A percentile compares a stretch with the other conserved stretches of the same genome.
phyloP scores from a whole-genome alignment of 345 rosid genomes.

The Populus nigra region DNA sequence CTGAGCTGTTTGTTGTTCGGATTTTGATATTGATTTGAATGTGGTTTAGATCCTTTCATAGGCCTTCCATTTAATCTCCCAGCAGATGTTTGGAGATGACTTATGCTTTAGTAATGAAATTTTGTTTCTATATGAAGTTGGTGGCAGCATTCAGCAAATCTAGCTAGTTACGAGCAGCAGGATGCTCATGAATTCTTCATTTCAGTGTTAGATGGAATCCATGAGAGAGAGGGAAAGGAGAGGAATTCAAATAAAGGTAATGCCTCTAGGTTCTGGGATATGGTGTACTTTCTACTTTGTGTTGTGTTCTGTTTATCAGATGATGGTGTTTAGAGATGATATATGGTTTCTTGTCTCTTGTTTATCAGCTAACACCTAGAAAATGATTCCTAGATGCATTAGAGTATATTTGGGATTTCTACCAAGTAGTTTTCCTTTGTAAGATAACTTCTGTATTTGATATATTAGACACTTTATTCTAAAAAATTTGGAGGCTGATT shows the following conservation, averaged over 20 bases:
- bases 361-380: neutral
- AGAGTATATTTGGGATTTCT: neutral
- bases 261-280: neutral
- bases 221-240: constrained; percentile 24
- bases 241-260: constrained; percentile 19
- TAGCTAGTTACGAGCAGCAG: constrained; percentile 33
- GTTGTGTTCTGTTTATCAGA: neutral
- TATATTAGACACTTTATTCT: neutral
- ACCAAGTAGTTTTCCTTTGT: neutral
- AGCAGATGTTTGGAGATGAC: constrained; percentile 10
- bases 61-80: neutral
- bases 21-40: neutral
- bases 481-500: neutral
- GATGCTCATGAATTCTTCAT: constrained; percentile 39
- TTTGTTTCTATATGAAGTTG: constrained; percentile 33
- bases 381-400: neutral
- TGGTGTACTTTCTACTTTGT: neutral
- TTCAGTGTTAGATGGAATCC: constrained; percentile 27
- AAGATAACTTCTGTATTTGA: neutral
- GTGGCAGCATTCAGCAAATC: constrained; percentile 35
- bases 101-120: constrained; percentile 13
- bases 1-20: neutral
- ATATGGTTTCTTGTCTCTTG: neutral
- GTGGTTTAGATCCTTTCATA: constrained; percentile 6
- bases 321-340: neutral